phyloP scores from a whole-genome alignment of 2,329 filamentous ascomycete species.

The Rosellinia necatrix region DNA sequence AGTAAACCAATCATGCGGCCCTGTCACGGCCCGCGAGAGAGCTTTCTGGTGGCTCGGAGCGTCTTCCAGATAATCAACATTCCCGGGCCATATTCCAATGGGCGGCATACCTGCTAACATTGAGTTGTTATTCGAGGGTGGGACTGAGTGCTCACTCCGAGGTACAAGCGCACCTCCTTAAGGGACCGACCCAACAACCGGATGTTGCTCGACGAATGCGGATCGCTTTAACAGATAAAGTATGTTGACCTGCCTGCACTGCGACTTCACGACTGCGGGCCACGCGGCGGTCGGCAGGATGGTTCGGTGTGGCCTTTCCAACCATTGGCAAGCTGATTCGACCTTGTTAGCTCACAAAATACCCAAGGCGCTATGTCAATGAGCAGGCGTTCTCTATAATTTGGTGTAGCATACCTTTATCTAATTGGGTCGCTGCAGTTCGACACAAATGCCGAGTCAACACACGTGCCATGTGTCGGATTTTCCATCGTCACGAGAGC shows the following conservation, averaged over 20 bases:
- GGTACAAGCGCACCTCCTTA: conserved; percentile 14
- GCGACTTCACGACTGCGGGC: conserved; percentile 31
- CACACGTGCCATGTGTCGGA: conserved; percentile 20
- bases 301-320: conserved; percentile 37
- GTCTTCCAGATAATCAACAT: conserved; percentile 23
- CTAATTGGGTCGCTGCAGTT: conserved; percentile 16
- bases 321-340: conserved; percentile 34
- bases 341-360: conserved; percentile 30
- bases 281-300: conserved; percentile 30
- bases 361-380: conserved; percentile 30
- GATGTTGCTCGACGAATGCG: conserved; percentile 20
- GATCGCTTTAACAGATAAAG: conserved; percentile 25
- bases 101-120: conserved; percentile 18
- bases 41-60: conserved; percentile 25
- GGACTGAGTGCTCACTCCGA: conserved; percentile 11
- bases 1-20: conserved; percentile 26
- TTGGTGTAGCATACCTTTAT: conserved; percentile 12
- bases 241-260: conserved; percentile 36
- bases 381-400: conserved; percentile 26
- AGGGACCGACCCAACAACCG: conserved; percentile 9
- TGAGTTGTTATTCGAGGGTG: conserved; percentile 16
- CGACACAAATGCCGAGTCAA: not conserved
- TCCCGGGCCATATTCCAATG: conserved; percentile 8
- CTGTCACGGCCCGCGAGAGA: conserved; percentile 25
- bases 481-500: conserved; percentile 7